A percentile compares a stretch with the other conserved stretches of the same genome.
These are phyloP conservation scores for Acanthamoeba divionensis DNA, from an alignment of 208 protist genomes.

Conservation along the genomic window DNA sequence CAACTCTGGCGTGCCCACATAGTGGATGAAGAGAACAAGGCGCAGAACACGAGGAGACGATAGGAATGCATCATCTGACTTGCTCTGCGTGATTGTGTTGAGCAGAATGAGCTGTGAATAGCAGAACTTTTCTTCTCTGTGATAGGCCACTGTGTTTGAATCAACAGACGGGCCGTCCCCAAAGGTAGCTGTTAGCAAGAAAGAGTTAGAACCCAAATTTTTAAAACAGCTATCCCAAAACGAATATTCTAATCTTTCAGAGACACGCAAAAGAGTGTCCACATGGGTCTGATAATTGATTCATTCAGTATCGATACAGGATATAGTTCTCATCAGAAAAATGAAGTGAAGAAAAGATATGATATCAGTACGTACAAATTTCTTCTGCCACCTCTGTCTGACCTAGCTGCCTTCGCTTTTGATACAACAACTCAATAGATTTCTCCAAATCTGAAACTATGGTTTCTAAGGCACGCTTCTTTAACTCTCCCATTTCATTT, in stretches of 20 bases:
- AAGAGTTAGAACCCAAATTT: too few relatives aligned
- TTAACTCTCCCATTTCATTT: background rate
- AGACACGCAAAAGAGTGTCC: too few relatives aligned
- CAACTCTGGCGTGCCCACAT: background rate
- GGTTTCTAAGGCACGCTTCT: background rate
- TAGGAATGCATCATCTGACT: background rate
- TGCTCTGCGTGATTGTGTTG: background rate
- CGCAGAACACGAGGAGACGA: background rate
- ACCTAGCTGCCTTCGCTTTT: background rate
- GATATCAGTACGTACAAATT: background rate
- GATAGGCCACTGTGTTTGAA: background rate
- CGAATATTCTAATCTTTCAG: too few relatives aligned
- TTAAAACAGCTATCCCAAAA: too few relatives aligned
- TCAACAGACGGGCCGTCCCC: too few relatives aligned
- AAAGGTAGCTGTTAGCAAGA: too few relatives aligned
- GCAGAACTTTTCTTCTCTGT: constrained; percentile 14
- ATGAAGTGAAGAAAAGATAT: background rate
- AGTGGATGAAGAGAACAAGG: background rate
- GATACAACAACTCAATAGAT: background rate
- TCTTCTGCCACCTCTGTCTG: background rate
- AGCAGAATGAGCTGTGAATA: constrained; percentile 4
- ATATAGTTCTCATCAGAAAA: too few relatives aligned
- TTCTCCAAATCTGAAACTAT: background rate
- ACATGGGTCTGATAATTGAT: too few relatives aligned
- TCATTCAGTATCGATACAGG: too few relatives aligned